A percentile compares a stretch with the other conserved stretches of the same genome.
phyloP scores from a whole-genome alignment of 2,329 filamentous ascomycete genomes.

The Trichophyton rubrum region DNA sequence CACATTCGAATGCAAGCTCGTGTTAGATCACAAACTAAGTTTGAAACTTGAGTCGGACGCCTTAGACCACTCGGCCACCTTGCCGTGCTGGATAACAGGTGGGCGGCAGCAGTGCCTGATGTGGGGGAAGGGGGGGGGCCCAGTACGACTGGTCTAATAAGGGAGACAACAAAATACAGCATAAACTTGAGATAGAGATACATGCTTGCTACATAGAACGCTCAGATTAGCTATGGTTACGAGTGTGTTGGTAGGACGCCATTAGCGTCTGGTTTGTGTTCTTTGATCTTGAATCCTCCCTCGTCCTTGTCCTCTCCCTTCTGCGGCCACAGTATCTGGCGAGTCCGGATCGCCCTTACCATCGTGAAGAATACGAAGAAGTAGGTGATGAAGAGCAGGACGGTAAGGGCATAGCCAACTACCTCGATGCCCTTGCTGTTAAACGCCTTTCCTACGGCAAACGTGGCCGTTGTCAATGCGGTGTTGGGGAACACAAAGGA shows the following conservation, averaged over 20 bases:
- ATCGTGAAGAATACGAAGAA: conserved; percentile 56
- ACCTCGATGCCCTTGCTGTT: conserved; percentile 49
- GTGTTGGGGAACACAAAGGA: conserved; percentile 75
- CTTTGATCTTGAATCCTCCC: conserved; percentile 41
- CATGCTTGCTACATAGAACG: not conserved
- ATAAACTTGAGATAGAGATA: not conserved
- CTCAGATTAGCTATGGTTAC: not conserved
- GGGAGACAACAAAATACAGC: not conserved
- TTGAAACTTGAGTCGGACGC: conserved; percentile 3
- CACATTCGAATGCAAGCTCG: conserved; percentile 3
- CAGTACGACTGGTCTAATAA: no score
- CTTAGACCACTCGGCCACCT: not conserved
- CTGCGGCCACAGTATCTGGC: conserved; percentile 64
- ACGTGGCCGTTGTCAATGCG: conserved; percentile 58
- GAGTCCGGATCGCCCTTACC: conserved; percentile 52
- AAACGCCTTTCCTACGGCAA: conserved; percentile 54
- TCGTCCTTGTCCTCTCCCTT: conserved; percentile 54
- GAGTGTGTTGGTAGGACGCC: not conserved
- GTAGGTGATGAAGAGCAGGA: conserved; percentile 56
- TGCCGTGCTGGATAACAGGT: not conserved
- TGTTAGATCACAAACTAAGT: conserved; percentile 1
- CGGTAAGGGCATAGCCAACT: conserved; percentile 55
- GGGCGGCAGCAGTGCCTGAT: not conserved
- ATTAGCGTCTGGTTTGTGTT: conserved; percentile 16
- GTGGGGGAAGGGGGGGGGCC: no score